Evolutionary conservation across 331 rosid species (phyloP), one percentile per base, ranked within the genome.

Genomic region (Quercus lobata): DNA sequence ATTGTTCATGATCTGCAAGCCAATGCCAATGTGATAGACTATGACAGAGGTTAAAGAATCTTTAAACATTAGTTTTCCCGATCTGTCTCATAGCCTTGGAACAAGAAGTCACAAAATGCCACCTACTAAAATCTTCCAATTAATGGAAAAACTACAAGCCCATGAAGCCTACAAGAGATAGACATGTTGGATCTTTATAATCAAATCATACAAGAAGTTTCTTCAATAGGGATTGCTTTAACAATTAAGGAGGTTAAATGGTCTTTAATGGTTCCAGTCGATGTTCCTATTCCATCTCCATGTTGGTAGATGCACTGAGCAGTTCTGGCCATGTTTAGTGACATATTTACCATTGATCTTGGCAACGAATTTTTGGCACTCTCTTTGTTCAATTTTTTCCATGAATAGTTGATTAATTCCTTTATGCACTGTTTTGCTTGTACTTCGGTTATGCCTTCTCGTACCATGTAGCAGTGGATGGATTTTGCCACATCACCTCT

Each of bases 401-500:
- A 84, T 37, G 75, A 74, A 22, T 74, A 9, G n/a, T 62, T 14
- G 37, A 69, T 78, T 46, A 81, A 37, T 0, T 27, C 44, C 18
- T 57, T 73, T 21, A 69, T 44, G 25, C 44, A 65, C 18, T 55
- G 56, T 12, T 27, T 52, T 30, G 81, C 83, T 72, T 77, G 80
- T 81, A 78, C 83, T 70, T 75, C 69, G 4, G 69, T 53, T 75
- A 53, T 3, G 5, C 83, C 78, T 71, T 37, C 75, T 34, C 74
- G 80, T 32, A 49, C 60, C 88, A 74, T 81, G 71, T 62, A 75
- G 63, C 83, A 81, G 34, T 78, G 35, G 3, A 78, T 21, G 17
- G 88, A 60, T 55, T 81, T 84, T 1, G 82, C 57, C 27, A 84
- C 80, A 37, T 81, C 85, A 6, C 88, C 88, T 60, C 88, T 84